Percentiles rank a stretch among this genome's conserved stretches.
These are phyloP conservation scores for Aspergillus proliferans DNA, from an alignment of 2,329 filamentous ascomycete species.

Conservation along the genomic window DNA sequence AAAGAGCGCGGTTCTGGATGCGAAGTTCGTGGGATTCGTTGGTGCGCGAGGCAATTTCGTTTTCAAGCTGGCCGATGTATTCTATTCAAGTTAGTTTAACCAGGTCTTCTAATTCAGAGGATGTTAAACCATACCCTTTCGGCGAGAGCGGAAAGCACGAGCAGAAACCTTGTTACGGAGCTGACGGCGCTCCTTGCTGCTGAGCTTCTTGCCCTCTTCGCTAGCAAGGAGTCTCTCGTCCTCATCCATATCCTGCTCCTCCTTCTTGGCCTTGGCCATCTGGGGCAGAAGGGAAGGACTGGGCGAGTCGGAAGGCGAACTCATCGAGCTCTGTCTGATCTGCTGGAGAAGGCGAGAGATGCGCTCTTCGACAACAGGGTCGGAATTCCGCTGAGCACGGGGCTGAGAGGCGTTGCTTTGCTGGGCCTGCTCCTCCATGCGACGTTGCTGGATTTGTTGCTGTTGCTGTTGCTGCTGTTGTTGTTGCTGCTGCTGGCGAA, in stretches of 20 bases:
- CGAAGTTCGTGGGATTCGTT: constrained; percentile 78
- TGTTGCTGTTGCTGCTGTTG: constrained; percentile 55
- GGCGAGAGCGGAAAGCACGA: constrained; percentile 91
- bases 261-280: constrained; percentile 73
- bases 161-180: constrained; percentile 99
- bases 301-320: constrained; percentile 45
- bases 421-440: constrained; percentile 22
- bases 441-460: constrained; percentile 35
- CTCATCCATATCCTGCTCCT: constrained; percentile 98
- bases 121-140: constrained; percentile 68
- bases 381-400: constrained; percentile 41
- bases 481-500: constrained; percentile 53
- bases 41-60: constrained; percentile 75
- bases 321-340: constrained; percentile 70
- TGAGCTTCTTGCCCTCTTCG: constrained; percentile 98
- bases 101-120: constrained; percentile 2
- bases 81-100: constrained; percentile 60
- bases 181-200: constrained; percentile 92
- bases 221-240: constrained; percentile 91
- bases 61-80: constrained; percentile 92
- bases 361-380: constrained; percentile 79
- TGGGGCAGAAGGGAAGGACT: constrained; percentile 48
- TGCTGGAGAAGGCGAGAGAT: constrained; percentile 89
- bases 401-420: constrained; percentile 19
- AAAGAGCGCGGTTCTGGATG: constrained; percentile 70